phyloP scores from a whole-genome alignment of 306 rosid genomes.

The Luffa acutangula region DNA sequence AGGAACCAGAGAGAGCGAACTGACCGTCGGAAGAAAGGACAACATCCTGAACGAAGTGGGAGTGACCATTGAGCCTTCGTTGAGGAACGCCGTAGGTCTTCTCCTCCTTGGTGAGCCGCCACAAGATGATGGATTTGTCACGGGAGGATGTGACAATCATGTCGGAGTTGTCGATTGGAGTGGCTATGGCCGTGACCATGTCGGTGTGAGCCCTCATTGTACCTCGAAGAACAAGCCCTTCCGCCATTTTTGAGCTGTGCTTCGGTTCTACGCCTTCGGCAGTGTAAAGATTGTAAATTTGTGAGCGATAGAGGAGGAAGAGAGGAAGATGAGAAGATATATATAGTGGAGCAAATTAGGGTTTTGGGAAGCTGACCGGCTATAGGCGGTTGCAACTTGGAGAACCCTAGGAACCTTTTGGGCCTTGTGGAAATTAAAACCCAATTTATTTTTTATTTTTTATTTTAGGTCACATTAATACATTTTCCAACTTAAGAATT shows the following conservation, averaged over 20 bases:
- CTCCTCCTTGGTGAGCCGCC: constrained; percentile 88
- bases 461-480: background rate
- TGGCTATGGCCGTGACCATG: constrained; percentile 84
- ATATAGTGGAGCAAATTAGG: constrained; percentile 22
- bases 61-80: constrained; percentile 85
- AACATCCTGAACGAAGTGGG: constrained; percentile 84
- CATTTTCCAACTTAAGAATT: no score
- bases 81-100: constrained; percentile 87
- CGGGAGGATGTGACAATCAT: constrained; percentile 85
- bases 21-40: constrained; percentile 97
- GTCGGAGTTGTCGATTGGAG: constrained; percentile 80
- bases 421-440: background rate
- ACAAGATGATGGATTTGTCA: constrained; percentile 80
- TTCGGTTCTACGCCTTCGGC: background rate
- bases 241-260: constrained; percentile 25
- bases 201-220: constrained; percentile 96
- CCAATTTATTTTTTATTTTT: background rate
- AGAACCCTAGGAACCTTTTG: background rate
- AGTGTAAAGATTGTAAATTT: background rate
- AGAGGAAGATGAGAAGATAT: background rate
- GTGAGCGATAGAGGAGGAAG: background rate
- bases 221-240: constrained; percentile 66
- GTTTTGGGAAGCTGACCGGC: constrained; percentile 17
- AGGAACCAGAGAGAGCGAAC: constrained; percentile 94
- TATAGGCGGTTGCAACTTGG: background rate